Base-by-base conservation (phyloP, 768 basidiomycete genomes). In the Myochromella boudieri region DNA sequence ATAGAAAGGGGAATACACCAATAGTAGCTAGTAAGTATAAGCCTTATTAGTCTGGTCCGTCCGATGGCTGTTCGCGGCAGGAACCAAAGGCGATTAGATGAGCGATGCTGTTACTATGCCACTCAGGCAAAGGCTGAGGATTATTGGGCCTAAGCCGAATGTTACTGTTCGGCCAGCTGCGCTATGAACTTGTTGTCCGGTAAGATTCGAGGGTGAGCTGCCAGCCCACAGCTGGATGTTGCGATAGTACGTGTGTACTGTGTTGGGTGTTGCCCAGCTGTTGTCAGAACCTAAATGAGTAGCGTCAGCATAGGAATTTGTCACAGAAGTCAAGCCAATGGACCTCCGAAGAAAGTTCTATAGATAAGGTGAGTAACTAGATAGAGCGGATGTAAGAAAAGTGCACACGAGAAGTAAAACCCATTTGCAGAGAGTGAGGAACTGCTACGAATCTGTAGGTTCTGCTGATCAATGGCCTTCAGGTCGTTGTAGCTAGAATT, bases 341-440 rank as follows among this genome's bases (percentile, higher is more conserved):
- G 52, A 70, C 87, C 91, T 66, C 89, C 90, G 59, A 91, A 92
- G 70, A 92, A 91, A 17, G 87, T 90, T 26, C 86, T 87, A 50
- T 7, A 37, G 4, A 21, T 24, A 9, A 45, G 22, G 36, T 45
- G 17, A 51, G 42, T 26, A 37, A 22, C 34, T 50, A 28, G 26
- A 28, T 2, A 42, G 27, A 17, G 40, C 34, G 17, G 39, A n/a
- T n/a, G n/a, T n/a, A 15, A 29, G 15, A 44, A n/a, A 28, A 52
- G 47, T 4, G 64, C 81, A 63, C 47, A 86, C 81, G 90, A 91
- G 65, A 93, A 87, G 67, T 80, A 91, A 38, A 92, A 63, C 6
- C 91, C 90, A 26, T 82, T 83, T 7, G 80, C 75, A 7, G 67
- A 60, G 20, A 93, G 66, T 20, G 66, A 64, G 17, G 74, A 62